These are phyloP conservation scores for Sanghuangporus baumii DNA, from an alignment of 1,284 basidiomycete species.

Conservation along the genomic window DNA sequence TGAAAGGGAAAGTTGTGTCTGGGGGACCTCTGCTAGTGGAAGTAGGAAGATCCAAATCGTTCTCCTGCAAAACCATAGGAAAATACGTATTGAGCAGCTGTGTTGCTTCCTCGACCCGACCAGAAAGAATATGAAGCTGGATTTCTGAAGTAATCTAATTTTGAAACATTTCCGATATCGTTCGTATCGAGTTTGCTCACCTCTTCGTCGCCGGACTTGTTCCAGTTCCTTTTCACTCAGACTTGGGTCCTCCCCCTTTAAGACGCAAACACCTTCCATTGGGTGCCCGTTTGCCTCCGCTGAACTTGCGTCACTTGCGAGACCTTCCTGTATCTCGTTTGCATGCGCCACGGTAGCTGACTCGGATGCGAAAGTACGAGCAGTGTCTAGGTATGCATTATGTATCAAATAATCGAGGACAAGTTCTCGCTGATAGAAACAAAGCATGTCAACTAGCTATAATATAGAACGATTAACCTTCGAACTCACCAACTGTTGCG, in stretches of 20 bases:
- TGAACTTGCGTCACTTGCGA: neutral
- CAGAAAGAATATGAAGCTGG: slow-evolving; percentile 56
- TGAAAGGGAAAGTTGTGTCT: slow-evolving; percentile 10
- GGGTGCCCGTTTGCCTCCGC: slow-evolving; percentile 25
- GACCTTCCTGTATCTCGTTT: slow-evolving; percentile 13
- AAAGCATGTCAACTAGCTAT: neutral
- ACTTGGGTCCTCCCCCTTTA: slow-evolving; percentile 13
- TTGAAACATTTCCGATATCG: neutral
- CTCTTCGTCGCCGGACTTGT: slow-evolving; percentile 49
- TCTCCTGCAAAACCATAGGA: slow-evolving; percentile 54
- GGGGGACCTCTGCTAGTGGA: slow-evolving; percentile 10
- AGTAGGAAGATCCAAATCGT: slow-evolving; percentile 10
- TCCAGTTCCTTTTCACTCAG: slow-evolving; percentile 37
- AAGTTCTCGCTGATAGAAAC: slow-evolving; percentile 48
- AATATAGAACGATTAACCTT: neutral
- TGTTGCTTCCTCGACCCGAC: slow-evolving; percentile 65
- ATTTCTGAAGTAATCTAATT: slow-evolving; percentile 46
- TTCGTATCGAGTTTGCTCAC: slow-evolving; percentile 33
- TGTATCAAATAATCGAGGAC: slow-evolving; percentile 80
- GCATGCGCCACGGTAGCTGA: slow-evolving; percentile 1
- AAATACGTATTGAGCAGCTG: slow-evolving; percentile 61
- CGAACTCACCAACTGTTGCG: slow-evolving; percentile 1
- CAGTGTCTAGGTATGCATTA: slow-evolving; percentile 65
- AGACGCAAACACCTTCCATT: slow-evolving; percentile 24
- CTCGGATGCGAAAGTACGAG: slow-evolving; percentile 55